These are phyloP conservation scores for Leishmania arabica DNA, from an alignment of 208 protist genomes.

Conservation along the genomic window DNA sequence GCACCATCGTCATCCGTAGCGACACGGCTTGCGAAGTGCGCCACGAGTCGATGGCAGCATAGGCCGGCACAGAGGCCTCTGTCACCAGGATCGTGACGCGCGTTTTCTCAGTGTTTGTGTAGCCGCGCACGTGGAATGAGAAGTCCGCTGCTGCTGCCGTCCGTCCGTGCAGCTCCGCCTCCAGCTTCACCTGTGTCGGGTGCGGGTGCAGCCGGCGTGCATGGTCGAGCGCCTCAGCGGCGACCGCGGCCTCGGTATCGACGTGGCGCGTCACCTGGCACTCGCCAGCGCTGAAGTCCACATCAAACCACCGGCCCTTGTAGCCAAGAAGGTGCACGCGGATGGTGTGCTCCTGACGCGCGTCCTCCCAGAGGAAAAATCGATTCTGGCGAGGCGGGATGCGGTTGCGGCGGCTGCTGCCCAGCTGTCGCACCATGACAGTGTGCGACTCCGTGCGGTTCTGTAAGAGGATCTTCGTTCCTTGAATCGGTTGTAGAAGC, in stretches of 20 bases:
- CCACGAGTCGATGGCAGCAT: constrained; percentile 52
- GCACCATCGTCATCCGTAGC: constrained; percentile 47
- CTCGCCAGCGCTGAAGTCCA: constrained; percentile 72
- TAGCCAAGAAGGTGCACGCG: constrained; percentile 62
- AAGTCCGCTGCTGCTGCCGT: constrained; percentile 1
- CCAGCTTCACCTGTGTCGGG: constrained; percentile 21
- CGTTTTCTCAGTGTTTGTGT: constrained; percentile 61
- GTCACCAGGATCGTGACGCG: constrained; percentile 67
- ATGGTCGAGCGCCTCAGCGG: constrained; percentile 21
- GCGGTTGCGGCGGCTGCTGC: constrained; percentile 54
- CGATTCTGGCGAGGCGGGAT: constrained; percentile 73
- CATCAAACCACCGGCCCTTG: constrained; percentile 78
- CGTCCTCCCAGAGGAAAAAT: constrained; percentile 84
- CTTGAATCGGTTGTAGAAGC: constrained; percentile 49
- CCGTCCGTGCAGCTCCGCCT: constrained; percentile 7
- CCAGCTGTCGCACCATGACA: constrained; percentile 71
- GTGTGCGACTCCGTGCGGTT: constrained; percentile 52
- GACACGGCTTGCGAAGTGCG: constrained; percentile 39
- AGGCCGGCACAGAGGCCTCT: constrained; percentile 41
- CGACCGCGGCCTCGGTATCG: constrained; percentile 14
- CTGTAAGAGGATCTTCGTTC: constrained; percentile 75
- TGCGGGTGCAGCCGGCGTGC: constrained; percentile 25
- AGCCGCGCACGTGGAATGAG: constrained; percentile 64
- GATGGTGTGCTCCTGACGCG: constrained; percentile 49
- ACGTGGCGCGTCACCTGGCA: constrained; percentile 57